A percentile compares a stretch with the other conserved stretches of the same genome.
Evolutionary conservation across 257 asterid genomes (phyloP).

Genomic region (Solanum sitiens): DNA sequence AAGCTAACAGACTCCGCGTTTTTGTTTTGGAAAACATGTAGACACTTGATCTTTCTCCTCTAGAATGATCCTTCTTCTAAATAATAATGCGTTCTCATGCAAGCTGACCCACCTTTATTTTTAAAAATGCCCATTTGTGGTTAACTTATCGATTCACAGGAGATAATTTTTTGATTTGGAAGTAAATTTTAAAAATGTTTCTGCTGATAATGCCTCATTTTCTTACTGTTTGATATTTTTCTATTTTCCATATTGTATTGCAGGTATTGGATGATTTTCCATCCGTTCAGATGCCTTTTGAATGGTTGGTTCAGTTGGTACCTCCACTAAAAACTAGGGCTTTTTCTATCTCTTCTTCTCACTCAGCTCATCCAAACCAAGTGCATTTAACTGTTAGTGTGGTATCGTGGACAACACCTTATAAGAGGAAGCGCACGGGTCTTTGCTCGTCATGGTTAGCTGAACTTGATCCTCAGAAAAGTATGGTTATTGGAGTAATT

Average conservation of each 20-base stretch:
- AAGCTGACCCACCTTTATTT: neutral
- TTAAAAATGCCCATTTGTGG: neutral
- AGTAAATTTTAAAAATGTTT: neutral
- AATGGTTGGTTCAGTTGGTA: constrained; percentile 89
- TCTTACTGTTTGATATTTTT: neutral
- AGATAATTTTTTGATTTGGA: neutral
- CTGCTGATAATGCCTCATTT: neutral
- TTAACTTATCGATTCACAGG: neutral
- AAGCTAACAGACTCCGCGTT: neutral
- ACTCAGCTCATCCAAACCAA: constrained; percentile 68
- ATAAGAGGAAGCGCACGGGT: constrained; percentile 71
- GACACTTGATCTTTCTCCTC: neutral
- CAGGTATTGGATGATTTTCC: constrained; percentile 92
- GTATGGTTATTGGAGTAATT: constrained; percentile 18
- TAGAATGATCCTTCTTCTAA: neutral
- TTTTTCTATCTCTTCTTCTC: constrained; percentile 85
- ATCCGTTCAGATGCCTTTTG: constrained; percentile 85
- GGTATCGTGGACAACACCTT: constrained; percentile 88
- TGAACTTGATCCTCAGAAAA: constrained; percentile 62
- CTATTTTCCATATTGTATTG: neutral
- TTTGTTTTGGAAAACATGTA: neutral
- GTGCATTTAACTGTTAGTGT: constrained; percentile 77
- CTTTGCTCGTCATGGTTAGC: constrained; percentile 98
- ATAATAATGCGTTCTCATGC: neutral
- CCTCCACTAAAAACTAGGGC: constrained; percentile 81